phyloP scores from a whole-genome alignment of 768 basidiomycete species.

The Leccinum boreale region DNA sequence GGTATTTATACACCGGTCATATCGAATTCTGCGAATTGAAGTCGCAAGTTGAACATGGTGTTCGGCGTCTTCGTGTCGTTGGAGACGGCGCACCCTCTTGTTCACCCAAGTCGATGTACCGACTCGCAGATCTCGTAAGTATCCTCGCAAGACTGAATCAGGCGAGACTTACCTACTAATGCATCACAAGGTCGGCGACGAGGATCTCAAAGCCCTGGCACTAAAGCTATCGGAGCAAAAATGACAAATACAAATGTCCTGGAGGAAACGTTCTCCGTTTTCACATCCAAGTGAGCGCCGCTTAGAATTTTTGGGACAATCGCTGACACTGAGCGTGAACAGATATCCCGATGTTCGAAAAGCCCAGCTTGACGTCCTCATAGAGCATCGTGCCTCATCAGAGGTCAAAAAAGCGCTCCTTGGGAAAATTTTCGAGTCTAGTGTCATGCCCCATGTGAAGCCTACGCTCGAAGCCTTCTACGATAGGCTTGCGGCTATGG shows the following conservation, averaged over 20 bases:
- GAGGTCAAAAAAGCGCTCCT: slow-evolving; percentile 16
- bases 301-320: not conserved
- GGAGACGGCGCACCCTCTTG: slow-evolving; percentile 15
- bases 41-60: slow-evolving; percentile 3
- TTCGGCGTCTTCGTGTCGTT: not conserved
- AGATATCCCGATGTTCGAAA: slow-evolving; percentile 19
- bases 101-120: slow-evolving; percentile 38
- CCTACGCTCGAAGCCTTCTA: slow-evolving; percentile 15
- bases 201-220: slow-evolving; percentile 16
- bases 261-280: slow-evolving; percentile 27
- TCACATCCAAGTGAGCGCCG: slow-evolving; percentile 21
- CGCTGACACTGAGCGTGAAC: not conserved
- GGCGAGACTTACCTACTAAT: not conserved
- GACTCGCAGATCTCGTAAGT: slow-evolving; percentile 31
- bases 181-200: slow-evolving; percentile 10
- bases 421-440: not conserved
- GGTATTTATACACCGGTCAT: slow-evolving; percentile 23
- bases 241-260: slow-evolving; percentile 22
- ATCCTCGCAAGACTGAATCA: not conserved
- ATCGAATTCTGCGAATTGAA: slow-evolving; percentile 13
- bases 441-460: slow-evolving; percentile 7
- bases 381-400: slow-evolving; percentile 1
- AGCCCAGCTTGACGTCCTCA: slow-evolving; percentile 16
- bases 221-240: slow-evolving; percentile 17
- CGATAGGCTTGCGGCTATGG: slow-evolving; percentile 9